These are phyloP conservation scores for Penicillium freii DNA, from an alignment of 2,329 filamentous ascomycete genomes.

Conservation along the genomic window DNA sequence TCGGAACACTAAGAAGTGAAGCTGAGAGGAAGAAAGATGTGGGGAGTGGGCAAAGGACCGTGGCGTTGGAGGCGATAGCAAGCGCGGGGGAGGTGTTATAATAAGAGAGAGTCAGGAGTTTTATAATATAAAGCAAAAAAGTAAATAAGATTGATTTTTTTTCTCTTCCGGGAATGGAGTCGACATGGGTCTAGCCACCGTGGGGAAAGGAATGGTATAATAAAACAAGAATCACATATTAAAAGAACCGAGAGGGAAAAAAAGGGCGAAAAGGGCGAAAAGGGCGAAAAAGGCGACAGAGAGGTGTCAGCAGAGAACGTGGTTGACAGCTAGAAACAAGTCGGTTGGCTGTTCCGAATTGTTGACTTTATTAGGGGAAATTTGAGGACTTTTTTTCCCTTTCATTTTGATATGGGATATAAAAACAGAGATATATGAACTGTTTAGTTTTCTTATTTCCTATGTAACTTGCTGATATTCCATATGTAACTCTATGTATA, in stretches of 20 bases:
- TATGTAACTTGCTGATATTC: too few relatives aligned
- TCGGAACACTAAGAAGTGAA: background rate
- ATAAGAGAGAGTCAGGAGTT: slow-evolving; percentile 2
- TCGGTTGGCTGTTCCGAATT: slow-evolving; percentile 5
- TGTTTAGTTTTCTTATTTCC: background rate
- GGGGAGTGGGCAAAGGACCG: slow-evolving; percentile 12
- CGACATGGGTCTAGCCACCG: slow-evolving; percentile 11
- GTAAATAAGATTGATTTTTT: slow-evolving; percentile 9
- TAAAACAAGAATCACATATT: background rate
- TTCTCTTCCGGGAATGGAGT: slow-evolving; percentile 5
- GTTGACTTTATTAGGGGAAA: background rate
- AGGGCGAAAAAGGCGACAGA: background rate
- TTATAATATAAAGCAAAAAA: background rate
- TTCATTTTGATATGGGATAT: background rate
- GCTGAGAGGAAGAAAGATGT: slow-evolving; percentile 3
- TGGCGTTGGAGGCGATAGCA: slow-evolving; percentile 20
- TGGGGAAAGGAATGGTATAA: slow-evolving; percentile 8
- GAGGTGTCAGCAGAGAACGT: slow-evolving; percentile 8
- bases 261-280: background rate
- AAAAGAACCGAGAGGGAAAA: background rate
- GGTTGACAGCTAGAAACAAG: slow-evolving; percentile 6
- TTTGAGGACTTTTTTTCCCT: background rate
- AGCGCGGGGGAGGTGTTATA: slow-evolving; percentile 19
- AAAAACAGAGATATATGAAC: background rate
- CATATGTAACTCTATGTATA: background rate